These are phyloP conservation scores for Saraca asoca DNA, from an alignment of 331 rosid genomes.

Conservation along the genomic window DNA sequence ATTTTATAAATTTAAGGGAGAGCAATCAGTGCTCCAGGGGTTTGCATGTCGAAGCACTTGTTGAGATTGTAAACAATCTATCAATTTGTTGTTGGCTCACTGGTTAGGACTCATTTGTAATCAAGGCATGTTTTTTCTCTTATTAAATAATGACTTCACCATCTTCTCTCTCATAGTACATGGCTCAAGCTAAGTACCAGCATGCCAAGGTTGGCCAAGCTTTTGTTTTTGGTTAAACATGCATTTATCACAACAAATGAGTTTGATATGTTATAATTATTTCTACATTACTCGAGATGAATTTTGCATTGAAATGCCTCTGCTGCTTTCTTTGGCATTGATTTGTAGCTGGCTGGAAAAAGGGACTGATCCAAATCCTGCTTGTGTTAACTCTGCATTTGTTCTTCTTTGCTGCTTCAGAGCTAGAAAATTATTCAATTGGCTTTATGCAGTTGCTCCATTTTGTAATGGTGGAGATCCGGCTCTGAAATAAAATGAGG, in stretches of 20 bases:
- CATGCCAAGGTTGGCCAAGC: slow-evolving; percentile 25
- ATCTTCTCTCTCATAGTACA: background rate
- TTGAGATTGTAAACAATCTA: too few relatives aligned
- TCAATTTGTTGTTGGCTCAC: background rate
- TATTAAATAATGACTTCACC: background rate
- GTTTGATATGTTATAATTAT: background rate
- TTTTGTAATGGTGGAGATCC: slow-evolving; percentile 21
- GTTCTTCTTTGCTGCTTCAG: slow-evolving; percentile 4
- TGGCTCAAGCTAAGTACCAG: slow-evolving; percentile 1
- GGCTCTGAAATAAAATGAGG: background rate
- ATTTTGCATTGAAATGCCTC: slow-evolving; percentile 23
- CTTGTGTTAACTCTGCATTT: slow-evolving; percentile 1
- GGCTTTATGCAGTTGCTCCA: slow-evolving; percentile 13
- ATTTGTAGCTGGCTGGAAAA: slow-evolving; percentile 26
- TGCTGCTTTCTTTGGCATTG: slow-evolving; percentile 26
- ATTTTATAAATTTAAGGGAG: too few relatives aligned
- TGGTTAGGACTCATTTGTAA: background rate
- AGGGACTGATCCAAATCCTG: slow-evolving; percentile 7
- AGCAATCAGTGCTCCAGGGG: too few relatives aligned
- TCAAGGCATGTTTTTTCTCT: background rate
- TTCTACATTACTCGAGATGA: slow-evolving; percentile 12
- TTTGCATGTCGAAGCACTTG: too few relatives aligned
- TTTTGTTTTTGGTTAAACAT: slow-evolving; percentile 5
- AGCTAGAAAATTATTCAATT: slow-evolving; percentile 28
- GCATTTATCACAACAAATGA: background rate